phyloP scores from a whole-genome alignment of 2,329 filamentous ascomycete species.

The Rhytidhysteron rufulum region DNA sequence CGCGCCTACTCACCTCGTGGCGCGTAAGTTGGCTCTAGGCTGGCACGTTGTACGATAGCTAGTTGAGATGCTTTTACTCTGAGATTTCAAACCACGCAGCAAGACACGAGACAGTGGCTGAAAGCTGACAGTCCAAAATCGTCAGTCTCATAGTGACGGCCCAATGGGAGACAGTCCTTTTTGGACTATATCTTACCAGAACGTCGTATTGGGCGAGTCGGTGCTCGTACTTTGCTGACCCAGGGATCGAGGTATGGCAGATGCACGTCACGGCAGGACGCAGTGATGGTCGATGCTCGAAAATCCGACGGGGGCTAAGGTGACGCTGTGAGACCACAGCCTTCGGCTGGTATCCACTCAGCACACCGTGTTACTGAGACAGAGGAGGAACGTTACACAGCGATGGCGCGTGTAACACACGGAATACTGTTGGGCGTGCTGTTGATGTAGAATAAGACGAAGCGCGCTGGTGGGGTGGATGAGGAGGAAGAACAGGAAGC shows the following conservation, averaged over 20 bases:
- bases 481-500: neutral
- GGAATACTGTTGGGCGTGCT: neutral
- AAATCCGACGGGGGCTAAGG: neutral
- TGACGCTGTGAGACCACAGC: neutral
- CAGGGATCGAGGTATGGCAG: neutral
- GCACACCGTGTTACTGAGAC: neutral
- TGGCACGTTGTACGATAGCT: too few relatives aligned
- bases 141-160: neutral
- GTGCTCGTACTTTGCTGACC: neutral
- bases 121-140: neutral
- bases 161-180: neutral
- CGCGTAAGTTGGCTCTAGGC: too few relatives aligned
- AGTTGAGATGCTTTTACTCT: too few relatives aligned
- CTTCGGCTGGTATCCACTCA: neutral
- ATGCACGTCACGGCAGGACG: neutral
- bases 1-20: too few relatives aligned
- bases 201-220: neutral
- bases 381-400: neutral
- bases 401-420: neutral
- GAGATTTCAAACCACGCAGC: too few relatives aligned
- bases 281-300: neutral
- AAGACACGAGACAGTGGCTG: too few relatives aligned
- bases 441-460: neutral
- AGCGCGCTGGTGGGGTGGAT: neutral
- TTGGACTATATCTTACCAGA: neutral